Conservation (phyloP, 768 basidiomycete species). For the Asterophora parasitica region DNA sequence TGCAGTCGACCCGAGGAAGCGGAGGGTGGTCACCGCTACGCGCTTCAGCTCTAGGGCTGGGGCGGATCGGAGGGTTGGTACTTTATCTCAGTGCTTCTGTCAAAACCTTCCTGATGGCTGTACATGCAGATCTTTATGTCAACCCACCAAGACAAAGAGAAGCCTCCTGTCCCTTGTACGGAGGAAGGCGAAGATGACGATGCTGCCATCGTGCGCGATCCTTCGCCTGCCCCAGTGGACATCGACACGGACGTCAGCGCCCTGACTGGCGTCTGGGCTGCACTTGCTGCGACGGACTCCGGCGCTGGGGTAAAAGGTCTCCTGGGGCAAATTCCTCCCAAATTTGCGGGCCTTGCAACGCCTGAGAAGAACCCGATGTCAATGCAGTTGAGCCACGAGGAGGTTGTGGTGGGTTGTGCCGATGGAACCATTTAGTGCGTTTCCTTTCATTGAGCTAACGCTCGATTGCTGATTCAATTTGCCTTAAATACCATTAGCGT, state of each 20-base stretch:
- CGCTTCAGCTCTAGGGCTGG: constrained; percentile 81
- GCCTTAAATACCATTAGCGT: constrained; percentile 18
- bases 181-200: constrained; percentile 20
- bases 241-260: constrained; percentile 63
- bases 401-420: constrained; percentile 87
- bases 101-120: background rate
- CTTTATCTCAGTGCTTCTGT: constrained; percentile 1
- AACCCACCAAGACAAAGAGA: constrained; percentile 63
- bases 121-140: constrained; percentile 70
- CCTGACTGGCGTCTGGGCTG: constrained; percentile 72
- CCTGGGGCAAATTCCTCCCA: constrained; percentile 54
- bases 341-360: constrained; percentile 74
- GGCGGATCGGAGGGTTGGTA: constrained; percentile 73
- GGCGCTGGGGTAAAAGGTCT: constrained; percentile 50
- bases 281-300: constrained; percentile 44
- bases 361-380: constrained; percentile 96
- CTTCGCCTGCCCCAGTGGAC: constrained; percentile 41
- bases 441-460: constrained; percentile 42
- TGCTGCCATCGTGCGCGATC: constrained; percentile 19
- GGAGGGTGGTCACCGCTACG: constrained; percentile 82
- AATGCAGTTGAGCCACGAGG: constrained; percentile 87
- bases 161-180: constrained; percentile 8
- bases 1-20: constrained; percentile 79
- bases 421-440: constrained; percentile 90
- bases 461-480: constrained; percentile 18